A percentile compares a stretch with the other conserved stretches of the same genome.
Evolutionary conservation across 108 stramenopile species (phyloP).

Genomic region (Craspedostauros australis): DNA sequence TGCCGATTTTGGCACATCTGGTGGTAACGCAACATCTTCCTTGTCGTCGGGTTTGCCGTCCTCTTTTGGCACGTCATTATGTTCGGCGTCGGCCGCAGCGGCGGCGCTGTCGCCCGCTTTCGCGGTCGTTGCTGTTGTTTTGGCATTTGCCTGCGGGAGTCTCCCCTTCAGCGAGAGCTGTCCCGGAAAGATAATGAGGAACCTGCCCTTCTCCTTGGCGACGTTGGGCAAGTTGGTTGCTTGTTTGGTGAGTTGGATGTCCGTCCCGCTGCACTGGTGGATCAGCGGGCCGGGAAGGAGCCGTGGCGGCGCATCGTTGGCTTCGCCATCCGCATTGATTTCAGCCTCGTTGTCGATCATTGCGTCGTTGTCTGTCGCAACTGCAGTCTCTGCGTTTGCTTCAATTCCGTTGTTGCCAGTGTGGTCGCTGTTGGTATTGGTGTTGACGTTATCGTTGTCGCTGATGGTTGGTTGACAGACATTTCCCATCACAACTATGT

Average conservation of each 20-base stretch:
- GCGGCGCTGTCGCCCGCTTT: background rate
- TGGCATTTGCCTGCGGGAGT: background rate
- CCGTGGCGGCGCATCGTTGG: background rate
- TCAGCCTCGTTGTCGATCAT: too few species aligned
- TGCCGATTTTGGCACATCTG: background rate
- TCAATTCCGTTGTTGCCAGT: too few species aligned
- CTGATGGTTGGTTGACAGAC: too few species aligned
- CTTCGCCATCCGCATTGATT: too few species aligned
- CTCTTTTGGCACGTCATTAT: background rate
- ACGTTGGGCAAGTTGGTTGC: conserved; percentile 20
- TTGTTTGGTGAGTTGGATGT: conserved; percentile 27
- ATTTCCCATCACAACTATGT: too few species aligned
- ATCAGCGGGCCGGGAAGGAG: conserved; percentile 28
- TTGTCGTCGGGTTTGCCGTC: background rate
- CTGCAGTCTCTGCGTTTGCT: too few species aligned
- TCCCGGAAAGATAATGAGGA: conserved; percentile 33
- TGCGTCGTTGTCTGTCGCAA: too few species aligned
- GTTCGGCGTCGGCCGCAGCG: background rate
- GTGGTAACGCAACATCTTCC: background rate
- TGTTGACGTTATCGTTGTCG: too few species aligned
- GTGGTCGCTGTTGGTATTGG: too few species aligned
- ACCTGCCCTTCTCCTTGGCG: conserved; percentile 29
- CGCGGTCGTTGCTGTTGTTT: background rate
- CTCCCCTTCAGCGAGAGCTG: conserved; percentile 15
- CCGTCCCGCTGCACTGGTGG: conserved; percentile 25